Percentiles rank a stretch among this genome's conserved stretches.
Conservation (phyloP, 164 flowering plant species). For the Buxus sempervirens region DNA sequence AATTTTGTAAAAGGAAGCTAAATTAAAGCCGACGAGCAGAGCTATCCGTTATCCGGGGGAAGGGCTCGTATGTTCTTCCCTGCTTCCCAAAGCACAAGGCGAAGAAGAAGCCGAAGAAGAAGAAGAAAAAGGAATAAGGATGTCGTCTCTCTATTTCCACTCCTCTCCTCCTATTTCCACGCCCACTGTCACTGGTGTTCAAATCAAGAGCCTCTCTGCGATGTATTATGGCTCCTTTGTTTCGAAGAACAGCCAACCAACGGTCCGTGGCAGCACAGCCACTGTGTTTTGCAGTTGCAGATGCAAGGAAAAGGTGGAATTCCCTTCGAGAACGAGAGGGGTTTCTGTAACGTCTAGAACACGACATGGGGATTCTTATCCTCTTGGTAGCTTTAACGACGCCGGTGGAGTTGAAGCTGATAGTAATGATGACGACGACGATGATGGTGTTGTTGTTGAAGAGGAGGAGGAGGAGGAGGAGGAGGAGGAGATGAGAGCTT, state of each 20-base stretch:
- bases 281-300: neutral
- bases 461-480: slow-evolving; percentile 19
- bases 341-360: neutral
- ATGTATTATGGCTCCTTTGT: neutral
- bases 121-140: no score
- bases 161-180: slow-evolving; percentile 6
- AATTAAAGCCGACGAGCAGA: no score
- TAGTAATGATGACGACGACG: slow-evolving; percentile 32
- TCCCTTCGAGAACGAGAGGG: slow-evolving; percentile 3
- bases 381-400: slow-evolving; percentile 8
- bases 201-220: neutral
- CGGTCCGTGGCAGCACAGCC: neutral
- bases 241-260: neutral
- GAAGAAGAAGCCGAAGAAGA: no score
- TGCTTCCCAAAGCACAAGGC: no score
- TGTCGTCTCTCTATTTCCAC: no score
- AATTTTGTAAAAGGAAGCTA: no score
- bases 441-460: no score
- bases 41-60: no score
- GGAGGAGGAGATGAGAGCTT: slow-evolving; percentile 10
- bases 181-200: neutral
- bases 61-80: no score
- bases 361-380: neutral
- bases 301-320: neutral
- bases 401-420: slow-evolving; percentile 8